Evolutionary conservation across 768 basidiomycete species (phyloP), one percentile per base, ranked within the genome.

Genomic region (Boletus subparvulus): DNA sequence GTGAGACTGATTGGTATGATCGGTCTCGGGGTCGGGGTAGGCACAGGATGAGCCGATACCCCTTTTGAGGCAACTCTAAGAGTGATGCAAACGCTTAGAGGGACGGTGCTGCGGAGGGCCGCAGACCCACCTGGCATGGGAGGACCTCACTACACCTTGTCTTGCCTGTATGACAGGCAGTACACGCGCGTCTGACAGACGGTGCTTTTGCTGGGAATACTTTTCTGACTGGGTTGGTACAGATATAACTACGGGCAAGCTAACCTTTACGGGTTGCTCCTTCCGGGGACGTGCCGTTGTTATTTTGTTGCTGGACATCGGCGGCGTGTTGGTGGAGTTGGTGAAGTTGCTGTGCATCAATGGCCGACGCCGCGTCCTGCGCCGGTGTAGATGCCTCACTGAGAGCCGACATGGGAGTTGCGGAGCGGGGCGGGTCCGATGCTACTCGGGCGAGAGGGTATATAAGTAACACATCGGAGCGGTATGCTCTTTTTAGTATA

Each of bases 141-240:
- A 92, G 78, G 35, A 83, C 84, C 73, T 92, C 90, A 63, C 87
- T 90, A 65, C 90, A 92, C 63, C 89, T 77, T 13, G 90, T 92
- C 75, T 92, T 92, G 50, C 90, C 90, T 49, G 87, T 77, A 71
- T 92, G 90, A 73, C 90, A 92, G 14, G 90, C 86, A 39, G 84
- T 81, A 61, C 90, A 92, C 1, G 90, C 90, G 60, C 90, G 80
- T 61, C 90, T 83, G 52, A 90, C 90, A 43, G 88, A 90, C 33
- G 89, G 88, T 43, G 86, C 87, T 73, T 92, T 90, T 58, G 88
- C 88, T 90, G 68, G 48, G 54, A 47, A 61, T 41, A 51, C 36
- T 30, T 47, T 47, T 49, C 61, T 56, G 60, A 62, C 54, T 41
- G 56, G 40, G 51, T 6, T 49, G 48, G 44, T 50, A 58, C 37